phyloP scores from a whole-genome alignment of 2,329 filamentous ascomycete species.

The Tolypocladium guangdongense region DNA sequence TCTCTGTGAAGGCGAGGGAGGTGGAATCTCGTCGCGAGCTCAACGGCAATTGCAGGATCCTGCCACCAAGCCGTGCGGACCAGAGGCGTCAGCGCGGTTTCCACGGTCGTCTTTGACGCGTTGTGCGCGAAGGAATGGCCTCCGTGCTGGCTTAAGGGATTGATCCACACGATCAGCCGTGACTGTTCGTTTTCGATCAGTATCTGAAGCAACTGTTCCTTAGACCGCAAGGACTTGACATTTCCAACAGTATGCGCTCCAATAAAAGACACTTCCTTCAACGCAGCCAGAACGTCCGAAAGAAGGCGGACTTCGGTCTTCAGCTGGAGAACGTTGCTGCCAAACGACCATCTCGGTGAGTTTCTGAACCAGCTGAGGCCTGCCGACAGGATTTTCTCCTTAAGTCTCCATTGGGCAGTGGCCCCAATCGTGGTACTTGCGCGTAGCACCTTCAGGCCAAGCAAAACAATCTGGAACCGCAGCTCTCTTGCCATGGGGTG shows the following conservation, averaged over 20 bases:
- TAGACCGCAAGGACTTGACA: constrained; percentile 58
- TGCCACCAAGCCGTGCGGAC: constrained; percentile 81
- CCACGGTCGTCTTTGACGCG: constrained; percentile 25
- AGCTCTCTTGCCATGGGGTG: constrained; percentile 87
- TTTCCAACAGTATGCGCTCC: constrained; percentile 40
- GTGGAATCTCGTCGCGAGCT: constrained; percentile 70
- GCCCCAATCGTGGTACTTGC: constrained; percentile 57
- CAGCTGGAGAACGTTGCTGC: constrained; percentile 83
- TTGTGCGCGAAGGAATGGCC: constrained; percentile 27
- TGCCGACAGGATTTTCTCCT: constrained; percentile 79
- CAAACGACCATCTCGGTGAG: constrained; percentile 84
- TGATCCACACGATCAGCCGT: constrained; percentile 80
- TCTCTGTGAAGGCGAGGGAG: constrained; percentile 63
- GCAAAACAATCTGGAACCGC: constrained; percentile 79
- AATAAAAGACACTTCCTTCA: constrained; percentile 54
- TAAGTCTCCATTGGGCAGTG: constrained; percentile 66
- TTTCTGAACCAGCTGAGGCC: constrained; percentile 81
- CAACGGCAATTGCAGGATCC: constrained; percentile 75
- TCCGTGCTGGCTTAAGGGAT: constrained; percentile 55
- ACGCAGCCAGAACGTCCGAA: constrained; percentile 56
- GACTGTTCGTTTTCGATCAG: constrained; percentile 77
- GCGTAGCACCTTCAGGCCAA: constrained; percentile 68
- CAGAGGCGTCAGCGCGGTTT: constrained; percentile 47
- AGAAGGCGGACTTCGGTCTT: constrained; percentile 85
- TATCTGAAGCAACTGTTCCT: constrained; percentile 72